phyloP scores from a whole-genome alignment of 1,139 yeast genomes.

The Saccharomyces hybrid region DNA sequence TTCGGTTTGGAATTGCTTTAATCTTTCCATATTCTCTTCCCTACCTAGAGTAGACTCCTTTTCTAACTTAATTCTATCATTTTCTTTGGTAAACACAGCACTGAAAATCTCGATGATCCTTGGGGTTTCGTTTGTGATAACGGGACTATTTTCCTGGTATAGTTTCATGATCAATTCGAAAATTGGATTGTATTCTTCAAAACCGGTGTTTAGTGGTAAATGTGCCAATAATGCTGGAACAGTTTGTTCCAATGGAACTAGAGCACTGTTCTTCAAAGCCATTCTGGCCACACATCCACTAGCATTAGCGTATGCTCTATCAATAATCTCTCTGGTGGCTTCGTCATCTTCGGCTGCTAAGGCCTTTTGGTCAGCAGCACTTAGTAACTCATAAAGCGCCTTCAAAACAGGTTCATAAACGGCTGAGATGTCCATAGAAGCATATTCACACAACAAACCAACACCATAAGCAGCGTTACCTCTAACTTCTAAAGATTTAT shows the following conservation, averaged over 20 bases:
- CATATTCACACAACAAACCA: slow-evolving; percentile 67
- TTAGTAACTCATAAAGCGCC: slow-evolving; percentile 70
- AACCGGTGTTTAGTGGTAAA: slow-evolving; percentile 82
- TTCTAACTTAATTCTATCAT: slow-evolving; percentile 60
- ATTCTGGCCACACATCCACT: slow-evolving; percentile 96
- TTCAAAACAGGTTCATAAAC: slow-evolving; percentile 64
- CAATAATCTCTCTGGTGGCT: slow-evolving; percentile 71
- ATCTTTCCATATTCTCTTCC: slow-evolving; percentile 69
- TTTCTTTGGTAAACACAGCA: slow-evolving; percentile 64
- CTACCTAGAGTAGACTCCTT: slow-evolving; percentile 73
- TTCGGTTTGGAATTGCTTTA: slow-evolving; percentile 68
- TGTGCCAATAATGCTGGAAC: slow-evolving; percentile 69
- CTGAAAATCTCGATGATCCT: slow-evolving; percentile 62
- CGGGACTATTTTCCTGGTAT: slow-evolving; percentile 55
- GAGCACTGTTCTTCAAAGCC: slow-evolving; percentile 63
- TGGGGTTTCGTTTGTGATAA: slow-evolving; percentile 53
- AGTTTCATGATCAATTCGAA: slow-evolving; percentile 69
- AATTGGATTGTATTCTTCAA: slow-evolving; percentile 89
- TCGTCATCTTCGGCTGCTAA: slow-evolving; percentile 59
- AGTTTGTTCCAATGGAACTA: slow-evolving; percentile 76
- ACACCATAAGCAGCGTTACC: slow-evolving; percentile 96
- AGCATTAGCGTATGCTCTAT: slow-evolving; percentile 86
- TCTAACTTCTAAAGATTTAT: slow-evolving; percentile 80
- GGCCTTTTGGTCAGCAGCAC: slow-evolving; percentile 65
- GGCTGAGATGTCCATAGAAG: slow-evolving; percentile 52